A percentile compares a stretch with the other conserved stretches of the same genome.
These are phyloP conservation scores for Aspergillus arachidicola DNA, from an alignment of 2,329 filamentous ascomycete genomes.

Conservation along the genomic window DNA sequence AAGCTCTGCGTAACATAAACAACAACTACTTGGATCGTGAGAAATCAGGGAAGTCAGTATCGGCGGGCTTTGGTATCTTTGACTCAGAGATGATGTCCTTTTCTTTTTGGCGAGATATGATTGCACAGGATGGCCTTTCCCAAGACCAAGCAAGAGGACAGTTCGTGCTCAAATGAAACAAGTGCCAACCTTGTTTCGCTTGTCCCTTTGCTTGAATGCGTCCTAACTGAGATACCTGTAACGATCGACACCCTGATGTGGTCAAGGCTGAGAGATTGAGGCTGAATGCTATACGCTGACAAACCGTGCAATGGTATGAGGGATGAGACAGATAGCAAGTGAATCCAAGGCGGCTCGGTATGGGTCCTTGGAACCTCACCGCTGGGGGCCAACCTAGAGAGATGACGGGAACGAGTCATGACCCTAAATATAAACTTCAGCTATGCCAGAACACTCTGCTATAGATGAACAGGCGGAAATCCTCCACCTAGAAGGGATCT, in stretches of 20 bases:
- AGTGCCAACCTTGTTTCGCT: not conserved
- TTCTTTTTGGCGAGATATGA: not conserved
- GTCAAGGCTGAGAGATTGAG: not conserved
- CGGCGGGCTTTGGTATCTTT: not conserved
- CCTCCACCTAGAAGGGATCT: not conserved
- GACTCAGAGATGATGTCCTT: not conserved
- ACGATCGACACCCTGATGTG: not conserved
- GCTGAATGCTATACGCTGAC: not conserved
- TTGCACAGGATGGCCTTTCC: not conserved
- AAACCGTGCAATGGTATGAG: not conserved
- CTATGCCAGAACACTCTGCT: not conserved
- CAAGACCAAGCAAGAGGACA: not conserved
- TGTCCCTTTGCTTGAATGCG: not conserved
- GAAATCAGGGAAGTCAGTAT: not conserved
- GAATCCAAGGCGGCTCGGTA: not conserved
- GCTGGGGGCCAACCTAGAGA: not conserved
- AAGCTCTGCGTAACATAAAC: not conserved
- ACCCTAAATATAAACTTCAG: not conserved
- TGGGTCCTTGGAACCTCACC: not conserved
- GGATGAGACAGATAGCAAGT: not conserved
- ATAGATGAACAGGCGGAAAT: not conserved
- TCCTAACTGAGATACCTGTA: not conserved
- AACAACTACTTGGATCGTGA: not conserved
- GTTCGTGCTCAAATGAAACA: not conserved
- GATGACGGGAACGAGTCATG: not conserved